These are phyloP conservation scores for Calonectria henricotiae DNA, from an alignment of 2,329 filamentous ascomycete genomes.

Conservation along the genomic window DNA sequence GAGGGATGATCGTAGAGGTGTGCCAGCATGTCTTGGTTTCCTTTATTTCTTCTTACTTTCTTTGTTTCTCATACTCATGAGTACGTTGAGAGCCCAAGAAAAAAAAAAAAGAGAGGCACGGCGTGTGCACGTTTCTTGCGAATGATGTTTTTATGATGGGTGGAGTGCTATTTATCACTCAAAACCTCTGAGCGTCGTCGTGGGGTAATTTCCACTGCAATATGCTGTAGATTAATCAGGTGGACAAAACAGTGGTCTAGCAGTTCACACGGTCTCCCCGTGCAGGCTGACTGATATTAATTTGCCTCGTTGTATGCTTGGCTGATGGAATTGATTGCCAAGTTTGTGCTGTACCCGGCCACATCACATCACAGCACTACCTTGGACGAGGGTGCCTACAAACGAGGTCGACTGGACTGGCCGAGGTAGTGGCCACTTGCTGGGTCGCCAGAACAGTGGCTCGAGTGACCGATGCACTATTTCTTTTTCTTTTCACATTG, in stretches of 20 bases:
- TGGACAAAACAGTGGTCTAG: conserved; percentile 2
- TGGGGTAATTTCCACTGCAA: conserved; percentile 20
- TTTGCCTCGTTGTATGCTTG: conserved; percentile 11
- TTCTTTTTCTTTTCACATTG: neutral
- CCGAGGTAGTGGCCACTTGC: conserved; percentile 1
- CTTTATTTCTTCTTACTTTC: neutral
- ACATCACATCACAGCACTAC: conserved; percentile 7
- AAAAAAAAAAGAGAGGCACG: neutral
- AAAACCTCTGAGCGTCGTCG: conserved; percentile 11
- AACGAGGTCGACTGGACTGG: neutral
- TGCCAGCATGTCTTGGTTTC: conserved; percentile 1
- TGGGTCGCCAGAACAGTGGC: neutral
- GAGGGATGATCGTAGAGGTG: conserved; percentile 18
- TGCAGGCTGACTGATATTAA: conserved; percentile 7
- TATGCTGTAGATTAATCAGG: conserved; percentile 16
- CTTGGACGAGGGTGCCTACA: conserved; percentile 3
- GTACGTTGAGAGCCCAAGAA: neutral
- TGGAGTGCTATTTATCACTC: conserved; percentile 19
- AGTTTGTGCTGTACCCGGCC: neutral
- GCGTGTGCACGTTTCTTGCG: neutral
- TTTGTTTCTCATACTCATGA: neutral
- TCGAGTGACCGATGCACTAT: neutral
- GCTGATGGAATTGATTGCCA: conserved; percentile 14
- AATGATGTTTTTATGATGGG: neutral
- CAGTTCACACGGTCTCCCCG: neutral